Percentiles rank a stretch among this genome's conserved stretches.
Evolutionary conservation across 108 stramenopile genomes (phyloP).

Genomic region (Aurantiochytrium sp.): DNA sequence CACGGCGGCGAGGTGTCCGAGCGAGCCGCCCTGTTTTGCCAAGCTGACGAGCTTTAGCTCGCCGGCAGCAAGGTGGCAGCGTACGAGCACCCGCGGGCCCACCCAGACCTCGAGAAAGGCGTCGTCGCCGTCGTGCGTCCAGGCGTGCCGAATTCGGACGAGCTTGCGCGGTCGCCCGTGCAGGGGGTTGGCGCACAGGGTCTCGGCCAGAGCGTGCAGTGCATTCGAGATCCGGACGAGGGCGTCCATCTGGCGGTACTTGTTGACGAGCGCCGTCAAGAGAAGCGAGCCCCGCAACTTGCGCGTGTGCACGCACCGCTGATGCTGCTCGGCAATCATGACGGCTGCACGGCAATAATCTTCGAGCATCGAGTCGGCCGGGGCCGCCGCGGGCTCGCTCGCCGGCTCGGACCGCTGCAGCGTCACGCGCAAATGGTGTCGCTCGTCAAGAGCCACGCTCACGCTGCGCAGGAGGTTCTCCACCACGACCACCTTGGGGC

Average conservation of each 20-base stretch:
- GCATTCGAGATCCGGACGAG: background rate
- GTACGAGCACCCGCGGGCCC: background rate
- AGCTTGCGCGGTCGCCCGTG: conserved; percentile 1
- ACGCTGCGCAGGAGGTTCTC: background rate
- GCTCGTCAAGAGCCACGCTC: background rate
- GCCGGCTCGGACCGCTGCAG: background rate
- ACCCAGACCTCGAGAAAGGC: background rate
- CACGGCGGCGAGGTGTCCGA: background rate
- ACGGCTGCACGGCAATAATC: background rate
- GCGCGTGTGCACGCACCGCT: background rate
- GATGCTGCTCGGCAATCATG: background rate
- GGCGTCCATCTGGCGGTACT: conserved; percentile 12
- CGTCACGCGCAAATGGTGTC: background rate
- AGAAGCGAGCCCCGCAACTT: background rate
- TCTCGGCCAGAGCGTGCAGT: background rate
- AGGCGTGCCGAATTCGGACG: background rate
- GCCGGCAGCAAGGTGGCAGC: background rate
- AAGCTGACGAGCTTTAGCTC: background rate
- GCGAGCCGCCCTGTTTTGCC: background rate
- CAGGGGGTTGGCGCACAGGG: background rate
- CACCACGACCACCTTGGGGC: conserved; percentile 7
- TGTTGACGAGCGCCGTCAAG: background rate
- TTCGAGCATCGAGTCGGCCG: background rate
- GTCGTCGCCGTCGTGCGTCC: background rate
- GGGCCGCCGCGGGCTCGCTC: background rate